phyloP scores from a whole-genome alignment of 1,139 yeast genomes.

The Pichia sp. region DNA sequence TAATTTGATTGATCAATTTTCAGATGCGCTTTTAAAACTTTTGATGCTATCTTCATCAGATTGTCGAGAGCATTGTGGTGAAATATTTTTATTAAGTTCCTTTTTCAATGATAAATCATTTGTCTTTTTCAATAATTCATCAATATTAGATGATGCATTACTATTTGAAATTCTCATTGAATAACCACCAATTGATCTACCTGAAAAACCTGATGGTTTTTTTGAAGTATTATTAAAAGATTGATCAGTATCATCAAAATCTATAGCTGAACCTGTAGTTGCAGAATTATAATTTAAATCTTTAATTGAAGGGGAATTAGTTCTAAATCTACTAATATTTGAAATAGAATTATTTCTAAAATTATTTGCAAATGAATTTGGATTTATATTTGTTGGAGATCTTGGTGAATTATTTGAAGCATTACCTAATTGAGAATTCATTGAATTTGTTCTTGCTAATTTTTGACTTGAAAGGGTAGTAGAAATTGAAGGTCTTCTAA shows the following conservation, averaged over 20 bases:
- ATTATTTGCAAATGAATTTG: constrained; percentile 2
- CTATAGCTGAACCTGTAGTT: too few species aligned
- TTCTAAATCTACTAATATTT: background rate
- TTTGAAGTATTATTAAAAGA: too few species aligned
- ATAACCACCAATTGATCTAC: constrained; percentile 4
- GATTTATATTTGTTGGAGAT: constrained; percentile 7
- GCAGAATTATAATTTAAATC: too few species aligned
- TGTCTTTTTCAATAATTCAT: constrained; percentile 1
- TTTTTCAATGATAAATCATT: background rate
- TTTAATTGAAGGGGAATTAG: constrained; percentile 4
- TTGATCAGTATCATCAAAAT: too few species aligned
- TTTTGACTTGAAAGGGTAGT: constrained; percentile 27
- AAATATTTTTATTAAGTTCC: too few species aligned
- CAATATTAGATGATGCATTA: background rate
- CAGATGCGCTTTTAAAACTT: constrained; percentile 3
- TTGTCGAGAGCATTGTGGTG: constrained; percentile 8
- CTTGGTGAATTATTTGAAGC: constrained; percentile 12
- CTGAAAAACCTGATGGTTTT: too few species aligned
- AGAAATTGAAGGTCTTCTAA: constrained; percentile 51
- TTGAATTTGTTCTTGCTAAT: constrained; percentile 27
- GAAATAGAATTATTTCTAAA: constrained; percentile 7
- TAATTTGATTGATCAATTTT: too few species aligned
- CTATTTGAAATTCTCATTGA: constrained; percentile 9
- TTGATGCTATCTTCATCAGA: constrained; percentile 10
- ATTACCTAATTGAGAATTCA: too few species aligned